phyloP scores from a whole-genome alignment of 75 land plant species.

The Cunninghamia lanceolata region DNA sequence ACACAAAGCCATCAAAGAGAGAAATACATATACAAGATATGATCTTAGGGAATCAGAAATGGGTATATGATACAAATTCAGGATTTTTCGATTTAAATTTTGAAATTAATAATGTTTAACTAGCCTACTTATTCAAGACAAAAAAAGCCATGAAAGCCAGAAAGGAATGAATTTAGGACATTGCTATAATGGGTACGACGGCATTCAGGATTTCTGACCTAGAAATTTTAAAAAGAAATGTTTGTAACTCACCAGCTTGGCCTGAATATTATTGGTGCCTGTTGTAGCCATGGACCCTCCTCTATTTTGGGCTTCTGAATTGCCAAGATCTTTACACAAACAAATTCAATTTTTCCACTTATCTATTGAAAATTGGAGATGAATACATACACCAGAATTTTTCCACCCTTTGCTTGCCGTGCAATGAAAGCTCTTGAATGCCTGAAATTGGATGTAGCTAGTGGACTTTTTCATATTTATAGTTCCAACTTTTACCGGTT shows the following conservation, averaged over 20 bases:
- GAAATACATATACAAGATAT: neutral
- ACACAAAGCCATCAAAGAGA: neutral
- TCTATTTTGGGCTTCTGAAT: neutral
- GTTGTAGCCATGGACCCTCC: slow-evolving; percentile 37
- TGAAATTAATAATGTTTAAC: neutral
- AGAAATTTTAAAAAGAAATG: neutral
- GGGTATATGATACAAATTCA: neutral
- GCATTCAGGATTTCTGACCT: neutral
- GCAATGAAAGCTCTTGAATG: neutral
- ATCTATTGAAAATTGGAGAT: neutral
- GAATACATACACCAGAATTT: neutral
- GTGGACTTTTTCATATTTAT: neutral
- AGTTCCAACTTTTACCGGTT: neutral
- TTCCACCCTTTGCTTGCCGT: neutral
- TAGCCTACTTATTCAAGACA: neutral
- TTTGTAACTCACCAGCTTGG: slow-evolving; percentile 58
- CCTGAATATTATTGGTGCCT: slow-evolving; percentile 53
- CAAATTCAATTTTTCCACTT: neutral
- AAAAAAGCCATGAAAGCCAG: neutral
- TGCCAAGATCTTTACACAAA: neutral
- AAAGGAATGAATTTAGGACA: neutral
- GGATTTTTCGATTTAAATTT: neutral
- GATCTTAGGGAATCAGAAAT: neutral
- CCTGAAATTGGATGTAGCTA: neutral
- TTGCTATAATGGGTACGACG: neutral